Base-by-base conservation (phyloP, 306 rosid species). In the Cicer yamashitae region DNA sequence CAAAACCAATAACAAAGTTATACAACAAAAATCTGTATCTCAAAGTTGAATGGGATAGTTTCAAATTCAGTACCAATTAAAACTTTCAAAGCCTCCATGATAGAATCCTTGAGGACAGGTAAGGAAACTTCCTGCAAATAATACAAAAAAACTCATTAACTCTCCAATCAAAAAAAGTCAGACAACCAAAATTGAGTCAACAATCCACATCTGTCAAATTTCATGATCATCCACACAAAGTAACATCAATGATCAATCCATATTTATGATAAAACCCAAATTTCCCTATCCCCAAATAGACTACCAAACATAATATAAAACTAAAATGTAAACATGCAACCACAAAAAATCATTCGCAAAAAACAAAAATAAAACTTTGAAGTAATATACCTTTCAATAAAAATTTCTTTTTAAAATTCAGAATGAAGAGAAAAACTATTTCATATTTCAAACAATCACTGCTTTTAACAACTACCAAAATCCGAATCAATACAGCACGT, bases 21-120 rank as follows among this genome's bases (percentile, higher is more conserved):
- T 14, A 43, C 52, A 51, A 20, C 15, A 79, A 25, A 71, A 54
- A 15, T 38, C 0, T 38, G 38, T 67, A 73, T 53, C n/a, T 4
- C 37, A 48, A n/a, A 22, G 20, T 39, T 39, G 22, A 58, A 58
- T 65, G 20, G 52, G 7, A 73, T 30, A 7, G 38, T 14, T 12
- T 30, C 1, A 37, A 62, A 9, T 45, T 54, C 50, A 39, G 50
- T 89, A 91, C 98, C 98, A 50, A 89, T 80, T 59, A 93, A 83
- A 71, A 93, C 77, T 84, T 83, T 85, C 83, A 93, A 83, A 22
- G 98, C 97, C 57, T 87, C 91, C 84, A 88, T 86, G 73, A 93
- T 88, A 10, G 92, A 82, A 73, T 83, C 91, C 71, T 51, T 83
- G 13, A 82, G 88, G 75, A 80, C 75, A 40, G 91, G 87, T 57